These are phyloP conservation scores for Rhodofomes roseus DNA, from an alignment of 1,284 basidiomycete species.

Conservation along the genomic window DNA sequence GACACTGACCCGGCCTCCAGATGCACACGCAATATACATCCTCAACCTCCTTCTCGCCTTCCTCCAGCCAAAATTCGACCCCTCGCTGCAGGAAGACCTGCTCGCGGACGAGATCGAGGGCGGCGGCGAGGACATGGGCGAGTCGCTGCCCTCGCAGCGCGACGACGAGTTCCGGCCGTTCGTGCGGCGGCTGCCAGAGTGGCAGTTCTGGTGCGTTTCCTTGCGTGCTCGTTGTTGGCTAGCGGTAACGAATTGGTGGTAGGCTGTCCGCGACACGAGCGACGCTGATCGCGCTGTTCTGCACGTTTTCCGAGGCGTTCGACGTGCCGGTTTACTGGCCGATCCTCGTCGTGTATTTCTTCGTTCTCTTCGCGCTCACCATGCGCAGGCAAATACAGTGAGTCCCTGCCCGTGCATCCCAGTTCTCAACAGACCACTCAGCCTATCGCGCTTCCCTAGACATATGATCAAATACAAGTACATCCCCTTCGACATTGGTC, in stretches of 20 bases:
- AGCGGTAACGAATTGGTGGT: constrained; percentile 2
- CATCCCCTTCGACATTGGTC: constrained; percentile 87
- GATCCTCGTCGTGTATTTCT: constrained; percentile 92
- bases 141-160: constrained; percentile 54
- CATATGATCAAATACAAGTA: constrained; percentile 99
- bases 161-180: constrained; percentile 97
- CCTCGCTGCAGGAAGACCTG: constrained; percentile 89
- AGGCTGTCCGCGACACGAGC: constrained; percentile 94
- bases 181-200: constrained; percentile 92
- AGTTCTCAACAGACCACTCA: neutral
- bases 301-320: constrained; percentile 78
- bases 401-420: constrained; percentile 30
- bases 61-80: constrained; percentile 94
- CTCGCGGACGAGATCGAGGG: constrained; percentile 95
- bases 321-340: constrained; percentile 99
- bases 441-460: constrained; percentile 36
- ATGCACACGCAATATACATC: constrained; percentile 90
- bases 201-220: constrained; percentile 86
- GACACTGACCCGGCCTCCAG: constrained; percentile 40
- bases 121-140: constrained; percentile 54
- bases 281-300: constrained; percentile 74
- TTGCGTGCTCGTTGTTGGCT: no score
- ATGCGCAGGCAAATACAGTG: constrained; percentile 94
- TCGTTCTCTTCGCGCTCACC: constrained; percentile 82
- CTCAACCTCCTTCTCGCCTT: constrained; percentile 88